phyloP scores from a whole-genome alignment of 2,329 filamentous ascomycete species.

The Sordariomycetes sp. region DNA sequence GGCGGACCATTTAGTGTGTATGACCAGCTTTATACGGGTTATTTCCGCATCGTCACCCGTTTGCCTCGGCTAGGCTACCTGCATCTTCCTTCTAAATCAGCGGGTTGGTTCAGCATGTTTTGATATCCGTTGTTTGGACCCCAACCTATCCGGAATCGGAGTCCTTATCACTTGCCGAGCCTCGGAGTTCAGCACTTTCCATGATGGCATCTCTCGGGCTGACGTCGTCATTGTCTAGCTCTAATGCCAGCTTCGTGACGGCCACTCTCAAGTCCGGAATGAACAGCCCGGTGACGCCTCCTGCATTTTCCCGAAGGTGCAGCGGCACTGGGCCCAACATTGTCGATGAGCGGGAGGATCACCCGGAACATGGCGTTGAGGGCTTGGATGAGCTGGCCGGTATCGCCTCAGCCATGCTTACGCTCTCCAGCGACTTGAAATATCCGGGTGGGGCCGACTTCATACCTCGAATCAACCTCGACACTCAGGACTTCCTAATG shows the following conservation, averaged over 20 bases:
- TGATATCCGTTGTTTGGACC: not conserved
- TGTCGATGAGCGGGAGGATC: not conserved
- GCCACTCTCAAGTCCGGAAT: not conserved
- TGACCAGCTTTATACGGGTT: not conserved
- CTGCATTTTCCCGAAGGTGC: not conserved
- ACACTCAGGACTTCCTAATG: conserved; percentile 7
- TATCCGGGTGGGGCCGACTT: conserved; percentile 5
- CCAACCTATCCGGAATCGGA: not conserved
- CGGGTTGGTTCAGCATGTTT: not conserved
- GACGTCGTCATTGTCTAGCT: not conserved
- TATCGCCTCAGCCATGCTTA: not conserved
- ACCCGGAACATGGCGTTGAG: not conserved
- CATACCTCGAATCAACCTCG: conserved; percentile 13
- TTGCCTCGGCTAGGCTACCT: not conserved
- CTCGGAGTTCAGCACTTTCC: not conserved
- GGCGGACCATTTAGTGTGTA: not conserved
- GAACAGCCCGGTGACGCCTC: not conserved
- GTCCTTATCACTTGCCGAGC: not conserved
- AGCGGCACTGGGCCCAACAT: not conserved
- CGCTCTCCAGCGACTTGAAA: not conserved
- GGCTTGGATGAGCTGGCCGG: not conserved
- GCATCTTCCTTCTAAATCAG: not conserved
- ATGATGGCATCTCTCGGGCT: not conserved
- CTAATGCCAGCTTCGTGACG: conserved; percentile 2
- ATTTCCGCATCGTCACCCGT: not conserved